Base-by-base conservation (phyloP, 2,329 filamentous ascomycete genomes). In the Pseudocercospora vitis region DNA sequence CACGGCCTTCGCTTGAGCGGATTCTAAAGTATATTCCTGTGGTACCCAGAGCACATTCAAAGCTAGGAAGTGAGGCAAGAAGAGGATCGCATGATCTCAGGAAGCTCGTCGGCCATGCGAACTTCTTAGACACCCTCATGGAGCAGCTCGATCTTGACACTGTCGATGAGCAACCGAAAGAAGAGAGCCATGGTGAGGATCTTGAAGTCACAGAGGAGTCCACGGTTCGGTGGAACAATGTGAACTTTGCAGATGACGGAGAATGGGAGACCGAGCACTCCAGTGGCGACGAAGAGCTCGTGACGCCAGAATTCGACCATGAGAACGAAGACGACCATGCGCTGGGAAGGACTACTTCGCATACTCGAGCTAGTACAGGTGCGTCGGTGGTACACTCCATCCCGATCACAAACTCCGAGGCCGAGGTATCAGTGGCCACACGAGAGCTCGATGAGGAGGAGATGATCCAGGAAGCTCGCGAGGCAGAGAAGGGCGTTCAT, bases 241-340 rank as follows among this genome's bases (percentile, higher is more conserved):
- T 31, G 8, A 24, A 45, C 26, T 45, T 31, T 29, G 26, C 23
- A n/a, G 29, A 31, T 12, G 42, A 31, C 8, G 14, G 11, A 14
- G 42, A 45, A 19, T 45, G 42, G 42, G 42, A 45, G 24, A 45
- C 42, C 14, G 42, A 45, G n/a, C 24, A 31, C 42, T 45, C 42
- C 26, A 45, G 42, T 18, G 42, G 29, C 26, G 42, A 45, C 14
- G 42, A 45, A 11, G 42, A 45, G 29, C n/a, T 31, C n/a, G 24
- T 45, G n/a, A 45, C 42, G 9, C 42, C 42, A 31, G 42, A 45
- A 45, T 31, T 16, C 19, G 42, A 45, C 11, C 4, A 16, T 8
- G 42, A 45, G 26, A 16, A 31, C n/a, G 42, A 45, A n/a, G 24
- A 45, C n/a, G 42, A 45, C n/a, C 42, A 45, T 31, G 21, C 42